These are phyloP conservation scores for Serendipita sp. DNA, from an alignment of 768 basidiomycete genomes.

Conservation along the genomic window DNA sequence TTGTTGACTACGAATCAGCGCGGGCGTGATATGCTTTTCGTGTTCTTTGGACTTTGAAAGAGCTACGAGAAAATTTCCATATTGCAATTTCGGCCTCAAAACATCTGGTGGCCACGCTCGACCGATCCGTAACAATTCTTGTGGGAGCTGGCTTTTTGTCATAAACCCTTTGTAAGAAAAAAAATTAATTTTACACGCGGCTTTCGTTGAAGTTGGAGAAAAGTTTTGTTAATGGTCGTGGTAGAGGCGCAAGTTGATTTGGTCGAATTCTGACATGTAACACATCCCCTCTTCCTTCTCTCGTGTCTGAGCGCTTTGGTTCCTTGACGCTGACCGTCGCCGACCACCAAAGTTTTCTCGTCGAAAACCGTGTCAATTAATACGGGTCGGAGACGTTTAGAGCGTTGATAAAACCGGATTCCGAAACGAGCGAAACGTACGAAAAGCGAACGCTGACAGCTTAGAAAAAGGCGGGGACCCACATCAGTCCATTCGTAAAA, in stretches of 20 bases:
- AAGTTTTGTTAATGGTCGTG: not conserved
- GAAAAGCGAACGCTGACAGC: too few relatives aligned
- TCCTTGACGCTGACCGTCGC: too few relatives aligned
- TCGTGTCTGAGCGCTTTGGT: too few relatives aligned
- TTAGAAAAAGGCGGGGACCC: not conserved
- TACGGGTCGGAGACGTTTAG: too few relatives aligned
- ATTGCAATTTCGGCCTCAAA: conserved; percentile 60
- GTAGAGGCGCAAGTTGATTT: not conserved
- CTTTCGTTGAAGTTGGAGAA: not conserved
- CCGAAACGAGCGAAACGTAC: too few relatives aligned
- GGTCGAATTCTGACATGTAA: too few relatives aligned
- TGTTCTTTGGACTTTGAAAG: conserved; percentile 40
- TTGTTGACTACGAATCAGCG: conserved; percentile 42
- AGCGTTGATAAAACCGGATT: too few relatives aligned
- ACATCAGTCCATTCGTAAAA: not conserved
- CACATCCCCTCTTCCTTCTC: too few relatives aligned
- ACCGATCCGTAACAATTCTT: conserved; percentile 39
- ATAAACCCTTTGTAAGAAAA: not conserved
- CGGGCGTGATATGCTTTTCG: conserved; percentile 28
- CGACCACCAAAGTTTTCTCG: too few relatives aligned
- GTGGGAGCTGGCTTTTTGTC: conserved; percentile 22
- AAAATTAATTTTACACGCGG: not conserved
- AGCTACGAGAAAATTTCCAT: conserved; percentile 51
- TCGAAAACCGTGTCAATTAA: too few relatives aligned
- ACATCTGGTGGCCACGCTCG: conserved; percentile 53